Conservation (phyloP, 2,329 filamentous ascomycete genomes). For the Pseudocercospora eumusae region DNA sequence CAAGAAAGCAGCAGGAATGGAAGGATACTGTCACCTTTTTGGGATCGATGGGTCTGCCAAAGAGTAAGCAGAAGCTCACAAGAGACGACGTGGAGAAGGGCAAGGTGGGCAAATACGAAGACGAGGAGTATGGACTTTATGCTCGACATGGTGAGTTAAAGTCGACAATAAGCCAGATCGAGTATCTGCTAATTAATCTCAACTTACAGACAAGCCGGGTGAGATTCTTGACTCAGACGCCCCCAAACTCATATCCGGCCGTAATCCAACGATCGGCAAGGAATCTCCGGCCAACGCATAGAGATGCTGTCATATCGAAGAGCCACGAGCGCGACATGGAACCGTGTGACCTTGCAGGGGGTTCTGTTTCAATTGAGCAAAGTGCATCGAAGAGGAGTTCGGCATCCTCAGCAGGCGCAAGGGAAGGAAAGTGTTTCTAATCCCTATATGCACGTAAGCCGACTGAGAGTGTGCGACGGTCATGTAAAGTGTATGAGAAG, state of each 20-base stretch:
- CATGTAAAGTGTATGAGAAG: not conserved
- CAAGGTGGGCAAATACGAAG: slow-evolving; percentile 50
- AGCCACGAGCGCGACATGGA: not conserved
- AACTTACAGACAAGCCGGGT: slow-evolving; percentile 26
- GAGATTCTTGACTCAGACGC: slow-evolving; percentile 25
- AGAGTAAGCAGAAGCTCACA: slow-evolving; percentile 57
- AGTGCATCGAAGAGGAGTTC: not conserved
- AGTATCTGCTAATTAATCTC: not conserved
- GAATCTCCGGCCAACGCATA: slow-evolving; percentile 30
- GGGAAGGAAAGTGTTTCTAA: slow-evolving; percentile 2
- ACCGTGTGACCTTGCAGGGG: not conserved
- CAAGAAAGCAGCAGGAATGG: slow-evolving; percentile 78
- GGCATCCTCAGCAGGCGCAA: not conserved
- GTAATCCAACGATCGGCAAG: slow-evolving; percentile 25
- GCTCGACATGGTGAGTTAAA: slow-evolving; percentile 51
- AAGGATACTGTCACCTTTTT: slow-evolving; percentile 64
- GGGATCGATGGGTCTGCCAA: slow-evolving; percentile 63
- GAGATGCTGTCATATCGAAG: not conserved
- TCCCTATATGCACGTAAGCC: not conserved
- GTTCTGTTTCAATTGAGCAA: not conserved
- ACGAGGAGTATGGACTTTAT: slow-evolving; percentile 54
- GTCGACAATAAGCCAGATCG: not conserved
- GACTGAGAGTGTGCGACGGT: not conserved
- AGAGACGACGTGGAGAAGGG: slow-evolving; percentile 62
- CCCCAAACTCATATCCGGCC: slow-evolving; percentile 15